Percentiles rank a stretch among this genome's conserved stretches.
phyloP scores from a whole-genome alignment of 1,139 yeast genomes.

The Pichia sp. region DNA sequence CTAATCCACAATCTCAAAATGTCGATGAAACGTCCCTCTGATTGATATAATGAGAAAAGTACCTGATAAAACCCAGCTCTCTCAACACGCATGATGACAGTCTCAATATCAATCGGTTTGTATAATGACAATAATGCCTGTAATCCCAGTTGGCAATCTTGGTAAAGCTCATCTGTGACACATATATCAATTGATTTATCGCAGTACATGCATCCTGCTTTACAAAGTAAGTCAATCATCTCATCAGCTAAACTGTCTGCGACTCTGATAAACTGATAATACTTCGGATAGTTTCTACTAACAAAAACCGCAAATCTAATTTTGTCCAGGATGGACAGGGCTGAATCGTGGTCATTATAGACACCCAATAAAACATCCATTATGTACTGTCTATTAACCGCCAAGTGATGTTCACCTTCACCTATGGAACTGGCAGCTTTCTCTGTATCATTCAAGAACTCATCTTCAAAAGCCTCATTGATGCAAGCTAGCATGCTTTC shows the following conservation, averaged over 20 bases:
- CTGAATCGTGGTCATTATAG: conserved; percentile 30
- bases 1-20: conserved; percentile 38
- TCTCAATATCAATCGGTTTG: conserved; percentile 45
- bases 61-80: conserved; percentile 52
- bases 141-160: conserved; percentile 68
- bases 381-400: conserved; percentile 56
- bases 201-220: conserved; percentile 1
- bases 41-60: conserved; percentile 48
- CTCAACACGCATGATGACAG: conserved; percentile 43
- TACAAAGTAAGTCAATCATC: conserved; percentile 45
- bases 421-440: conserved; percentile 18
- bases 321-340: conserved; percentile 31
- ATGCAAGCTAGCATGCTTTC: conserved; percentile 55
- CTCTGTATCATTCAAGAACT: conserved; percentile 50
- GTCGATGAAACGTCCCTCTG: conserved; percentile 45
- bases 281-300: conserved; percentile 72
- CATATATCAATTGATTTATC: background rate
- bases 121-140: conserved; percentile 59
- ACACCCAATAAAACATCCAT: conserved; percentile 57
- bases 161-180: conserved; percentile 28
- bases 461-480: conserved; percentile 76
- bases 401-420: conserved; percentile 22
- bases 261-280: conserved; percentile 65
- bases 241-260: conserved; percentile 49
- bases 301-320: conserved; percentile 57